phyloP scores from a whole-genome alignment of 225 moss, liverwort and hornwort genomes.

The Polytrichum formosum region DNA sequence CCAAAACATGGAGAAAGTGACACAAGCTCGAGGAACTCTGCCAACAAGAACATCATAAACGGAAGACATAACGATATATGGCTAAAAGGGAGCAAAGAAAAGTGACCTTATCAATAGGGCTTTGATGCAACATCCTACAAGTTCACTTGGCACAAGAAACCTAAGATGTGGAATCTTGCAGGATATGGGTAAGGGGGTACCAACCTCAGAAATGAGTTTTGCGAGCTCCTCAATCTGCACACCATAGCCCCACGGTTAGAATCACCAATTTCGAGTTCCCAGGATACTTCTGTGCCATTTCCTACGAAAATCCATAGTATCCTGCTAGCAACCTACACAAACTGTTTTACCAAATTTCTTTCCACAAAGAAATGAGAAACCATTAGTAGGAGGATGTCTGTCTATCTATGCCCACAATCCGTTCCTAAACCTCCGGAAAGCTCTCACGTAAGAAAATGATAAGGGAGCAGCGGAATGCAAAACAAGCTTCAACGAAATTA shows the following conservation, averaged over 20 bases:
- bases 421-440: background rate
- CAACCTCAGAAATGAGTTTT: slow-evolving; percentile 44
- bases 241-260: slow-evolving; percentile 32
- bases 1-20: background rate
- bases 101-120: background rate
- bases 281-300: too few relatives aligned
- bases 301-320: too few relatives aligned
- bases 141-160: background rate
- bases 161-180: background rate
- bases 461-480: background rate
- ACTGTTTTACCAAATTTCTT: too few relatives aligned
- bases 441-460: background rate
- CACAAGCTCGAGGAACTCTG: background rate
- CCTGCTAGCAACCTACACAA: too few relatives aligned
- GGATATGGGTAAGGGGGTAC: slow-evolving; percentile 12
- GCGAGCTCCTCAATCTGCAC: slow-evolving; percentile 53
- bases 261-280: slow-evolving; percentile 1
- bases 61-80: background rate
- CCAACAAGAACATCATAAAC: background rate
- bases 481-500: background rate
- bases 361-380: too few relatives aligned
- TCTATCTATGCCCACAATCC: background rate
- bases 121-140: background rate
- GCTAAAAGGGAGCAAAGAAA: background rate
- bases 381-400: too few relatives aligned